Conservation (phyloP, 371 early-diverging fungal genomes). For the Mortierella sp. region DNA sequence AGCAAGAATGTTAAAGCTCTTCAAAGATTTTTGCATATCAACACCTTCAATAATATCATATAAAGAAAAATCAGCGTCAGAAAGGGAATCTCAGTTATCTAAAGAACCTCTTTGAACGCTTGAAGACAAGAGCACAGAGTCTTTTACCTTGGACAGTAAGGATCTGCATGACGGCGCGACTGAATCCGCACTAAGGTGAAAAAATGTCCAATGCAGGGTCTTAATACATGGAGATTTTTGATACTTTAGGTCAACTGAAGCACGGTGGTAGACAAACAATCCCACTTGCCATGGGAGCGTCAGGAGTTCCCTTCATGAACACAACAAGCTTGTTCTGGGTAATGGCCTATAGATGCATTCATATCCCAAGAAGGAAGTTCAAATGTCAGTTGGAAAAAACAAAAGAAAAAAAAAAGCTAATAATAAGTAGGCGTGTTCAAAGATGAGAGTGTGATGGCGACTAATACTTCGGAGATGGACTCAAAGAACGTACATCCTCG, state of each 20-base stretch:
- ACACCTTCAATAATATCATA: too few species aligned
- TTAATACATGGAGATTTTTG: too few species aligned
- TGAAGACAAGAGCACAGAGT: constrained; percentile 5
- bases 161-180: constrained; percentile 91
- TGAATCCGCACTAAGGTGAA: constrained; percentile 98
- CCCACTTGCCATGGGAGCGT: constrained; percentile 78
- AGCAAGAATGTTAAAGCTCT: constrained; percentile 88
- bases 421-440: not conserved
- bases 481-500: constrained; percentile 44
- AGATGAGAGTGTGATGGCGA: too few species aligned
- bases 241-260: too few species aligned
- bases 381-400: not conserved
- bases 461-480: too few species aligned
- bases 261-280: not conserved
- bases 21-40: constrained; percentile 69
- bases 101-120: too few species aligned
- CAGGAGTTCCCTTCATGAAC: constrained; percentile 97
- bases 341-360: constrained; percentile 18
- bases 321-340: constrained; percentile 57
- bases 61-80: not conserved
- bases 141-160: constrained; percentile 86
- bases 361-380: not conserved
- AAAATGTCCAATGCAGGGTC: too few species aligned
- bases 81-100: too few species aligned
- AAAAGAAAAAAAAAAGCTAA: not conserved